Percentiles rank a stretch among this genome's conserved stretches.
Evolutionary conservation across 371 early-diverging fungal species (phyloP).

Genomic region (Mucor racemosus): DNA sequence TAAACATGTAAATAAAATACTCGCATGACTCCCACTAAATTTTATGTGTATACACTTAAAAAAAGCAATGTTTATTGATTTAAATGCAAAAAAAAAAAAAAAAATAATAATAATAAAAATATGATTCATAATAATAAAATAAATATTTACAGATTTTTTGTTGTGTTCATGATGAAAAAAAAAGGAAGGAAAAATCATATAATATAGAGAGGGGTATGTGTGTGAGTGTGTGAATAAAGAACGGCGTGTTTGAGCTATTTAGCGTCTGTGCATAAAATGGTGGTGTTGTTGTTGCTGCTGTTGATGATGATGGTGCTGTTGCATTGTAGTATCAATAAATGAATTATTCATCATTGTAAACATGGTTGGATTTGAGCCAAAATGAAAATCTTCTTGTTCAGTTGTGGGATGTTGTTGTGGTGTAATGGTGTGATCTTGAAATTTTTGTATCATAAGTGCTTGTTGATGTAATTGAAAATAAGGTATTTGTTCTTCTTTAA

Average conservation of each 20-base stretch:
- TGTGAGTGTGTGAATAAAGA: constrained; percentile 4
- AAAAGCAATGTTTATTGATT: constrained; percentile 7
- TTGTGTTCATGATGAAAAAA: neutral
- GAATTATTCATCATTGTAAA: constrained; percentile 6
- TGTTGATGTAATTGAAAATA: constrained; percentile 8
- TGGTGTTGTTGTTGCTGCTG: constrained; percentile 2
- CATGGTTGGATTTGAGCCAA: neutral
- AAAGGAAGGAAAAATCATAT: constrained; percentile 1
- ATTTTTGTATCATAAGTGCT: constrained; percentile 8
- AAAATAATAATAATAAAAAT: neutral
- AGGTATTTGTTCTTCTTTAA: constrained; percentile 5
- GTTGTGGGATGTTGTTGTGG: neutral
- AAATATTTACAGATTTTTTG: neutral
- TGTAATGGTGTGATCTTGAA: constrained; percentile 1
- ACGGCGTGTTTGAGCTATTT: neutral
- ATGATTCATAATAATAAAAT: neutral
- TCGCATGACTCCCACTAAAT: neutral
- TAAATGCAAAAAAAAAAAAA: neutral
- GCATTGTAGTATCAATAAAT: neutral
- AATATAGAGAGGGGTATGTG: constrained; percentile 4
- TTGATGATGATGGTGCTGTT: constrained; percentile 3
- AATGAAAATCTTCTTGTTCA: constrained; percentile 5
- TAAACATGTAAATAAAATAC: neutral
- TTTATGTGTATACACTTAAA: constrained; percentile 4
- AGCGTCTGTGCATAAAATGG: constrained; percentile 18